Conservation (phyloP, 1,284 basidiomycete species). For the Ustilago esculenta region DNA sequence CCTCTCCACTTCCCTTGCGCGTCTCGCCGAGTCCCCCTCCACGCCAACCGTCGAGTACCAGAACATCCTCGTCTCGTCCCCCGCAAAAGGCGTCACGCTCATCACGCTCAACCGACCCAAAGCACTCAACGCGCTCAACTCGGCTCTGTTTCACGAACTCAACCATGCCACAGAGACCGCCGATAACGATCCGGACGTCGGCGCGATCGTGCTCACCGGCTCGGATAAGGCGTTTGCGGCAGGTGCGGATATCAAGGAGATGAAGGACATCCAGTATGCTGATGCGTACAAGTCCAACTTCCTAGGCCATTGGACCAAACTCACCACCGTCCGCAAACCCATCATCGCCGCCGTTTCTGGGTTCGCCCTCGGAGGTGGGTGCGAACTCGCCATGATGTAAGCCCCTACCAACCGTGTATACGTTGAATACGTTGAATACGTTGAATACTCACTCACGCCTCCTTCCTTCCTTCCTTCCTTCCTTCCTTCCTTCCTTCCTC, state of each 20-base stretch:
- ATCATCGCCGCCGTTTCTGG: conserved; percentile 96
- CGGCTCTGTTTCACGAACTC: conserved; percentile 73
- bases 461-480: conserved; percentile 19
- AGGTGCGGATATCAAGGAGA: conserved; percentile 91
- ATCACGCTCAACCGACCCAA: conserved; percentile 96
- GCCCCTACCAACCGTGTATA: too few relatives aligned
- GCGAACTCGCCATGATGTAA: conserved; percentile 92
- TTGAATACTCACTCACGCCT: too few relatives aligned
- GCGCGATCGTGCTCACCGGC: conserved; percentile 93
- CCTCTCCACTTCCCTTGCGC: conserved; percentile 54
- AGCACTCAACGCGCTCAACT: conserved; percentile 78
- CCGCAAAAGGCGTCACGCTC: conserved; percentile 80
- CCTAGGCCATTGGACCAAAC: conserved; percentile 84
- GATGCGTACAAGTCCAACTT: conserved; percentile 90
- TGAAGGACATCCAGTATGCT: conserved; percentile 86
- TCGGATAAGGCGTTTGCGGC: conserved; percentile 94
- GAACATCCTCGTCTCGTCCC: conserved; percentile 79
- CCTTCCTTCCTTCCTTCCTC: neutral
- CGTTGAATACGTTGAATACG: too few relatives aligned
- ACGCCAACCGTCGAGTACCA: conserved; percentile 68
- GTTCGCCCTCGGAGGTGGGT: conserved; percentile 94
- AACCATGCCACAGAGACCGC: conserved; percentile 82
- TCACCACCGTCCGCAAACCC: conserved; percentile 84
- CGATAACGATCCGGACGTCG: conserved; percentile 67
- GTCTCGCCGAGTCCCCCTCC: conserved; percentile 48